Evolutionary conservation across 345 rosid species (phyloP).

Genomic region (Eucalyptus sp.): DNA sequence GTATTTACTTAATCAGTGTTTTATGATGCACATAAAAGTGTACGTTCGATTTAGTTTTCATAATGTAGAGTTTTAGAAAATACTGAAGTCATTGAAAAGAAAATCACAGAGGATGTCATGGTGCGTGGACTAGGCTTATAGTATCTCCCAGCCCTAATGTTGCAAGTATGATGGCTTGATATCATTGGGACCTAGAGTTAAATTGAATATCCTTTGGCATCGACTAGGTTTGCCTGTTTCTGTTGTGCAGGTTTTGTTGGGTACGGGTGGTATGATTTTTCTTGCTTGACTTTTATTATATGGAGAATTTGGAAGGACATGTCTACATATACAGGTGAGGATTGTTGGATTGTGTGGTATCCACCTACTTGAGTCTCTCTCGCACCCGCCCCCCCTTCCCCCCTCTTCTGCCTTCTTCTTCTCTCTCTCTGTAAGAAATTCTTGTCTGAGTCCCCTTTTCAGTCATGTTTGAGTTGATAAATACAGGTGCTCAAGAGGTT

Average conservation of each 20-base stretch:
- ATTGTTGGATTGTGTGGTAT: not conserved
- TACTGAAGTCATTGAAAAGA: not conserved
- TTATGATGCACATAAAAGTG: not conserved
- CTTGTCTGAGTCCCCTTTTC: not conserved
- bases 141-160: not conserved
- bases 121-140: not conserved
- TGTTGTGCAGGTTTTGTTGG: slow-evolving; percentile 52
- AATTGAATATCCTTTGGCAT: slow-evolving; percentile 40
- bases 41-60: not conserved
- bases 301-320: slow-evolving; percentile 17
- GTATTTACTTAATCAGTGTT: not conserved
- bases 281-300: not conserved
- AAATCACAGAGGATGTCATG: not conserved
- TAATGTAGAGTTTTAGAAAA: not conserved
- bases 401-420: not conserved
- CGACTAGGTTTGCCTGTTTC: slow-evolving; percentile 35
- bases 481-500: not conserved
- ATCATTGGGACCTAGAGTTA: slow-evolving; percentile 20
- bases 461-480: not conserved
- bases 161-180: not conserved
- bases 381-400: not conserved
- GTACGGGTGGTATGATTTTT: not conserved
- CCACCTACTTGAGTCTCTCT: not conserved
- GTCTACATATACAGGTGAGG: slow-evolving; percentile 30
- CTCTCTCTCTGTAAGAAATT: not conserved